Evolutionary conservation across 768 basidiomycete species (phyloP).

Genomic region (Crucibulum laeve): DNA sequence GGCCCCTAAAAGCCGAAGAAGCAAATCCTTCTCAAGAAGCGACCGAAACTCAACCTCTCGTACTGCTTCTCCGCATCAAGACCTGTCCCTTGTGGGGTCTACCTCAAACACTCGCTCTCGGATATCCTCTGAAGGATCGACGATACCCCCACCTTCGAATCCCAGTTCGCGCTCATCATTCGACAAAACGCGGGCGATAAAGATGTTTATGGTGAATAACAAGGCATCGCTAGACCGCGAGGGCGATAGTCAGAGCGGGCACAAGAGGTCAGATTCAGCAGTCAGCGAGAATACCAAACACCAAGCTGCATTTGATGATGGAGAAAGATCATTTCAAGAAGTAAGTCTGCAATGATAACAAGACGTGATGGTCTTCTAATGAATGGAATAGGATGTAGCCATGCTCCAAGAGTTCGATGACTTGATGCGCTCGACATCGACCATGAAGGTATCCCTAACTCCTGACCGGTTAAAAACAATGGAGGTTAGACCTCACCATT

Average conservation of each 20-base stretch:
- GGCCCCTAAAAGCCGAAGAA: slow-evolving; percentile 52
- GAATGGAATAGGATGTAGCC: slow-evolving; percentile 42
- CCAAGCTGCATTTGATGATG: slow-evolving; percentile 22
- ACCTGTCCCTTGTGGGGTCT: slow-evolving; percentile 29
- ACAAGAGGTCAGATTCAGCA: slow-evolving; percentile 52
- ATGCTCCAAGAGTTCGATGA: slow-evolving; percentile 86
- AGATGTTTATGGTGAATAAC: slow-evolving; percentile 44
- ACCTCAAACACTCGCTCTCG: slow-evolving; percentile 29
- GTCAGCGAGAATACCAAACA: slow-evolving; percentile 46
- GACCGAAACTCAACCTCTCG: slow-evolving; percentile 44
- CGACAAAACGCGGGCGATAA: slow-evolving; percentile 60
- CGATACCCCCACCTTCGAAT: slow-evolving; percentile 17
- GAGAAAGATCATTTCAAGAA: slow-evolving; percentile 24
- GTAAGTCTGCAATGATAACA: slow-evolving; percentile 18
- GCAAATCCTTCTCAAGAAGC: slow-evolving; percentile 61
- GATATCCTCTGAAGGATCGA: slow-evolving; percentile 34
- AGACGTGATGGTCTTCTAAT: slow-evolving; percentile 5
- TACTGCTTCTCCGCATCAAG: slow-evolving; percentile 42
- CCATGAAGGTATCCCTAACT: slow-evolving; percentile 94
- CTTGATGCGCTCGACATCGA: slow-evolving; percentile 83
- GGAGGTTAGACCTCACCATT: slow-evolving; percentile 63
- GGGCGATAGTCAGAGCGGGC: slow-evolving; percentile 36
- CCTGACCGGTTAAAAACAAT: slow-evolving; percentile 91
- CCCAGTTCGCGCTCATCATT: slow-evolving; percentile 49
- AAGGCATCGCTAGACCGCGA: slow-evolving; percentile 37